A percentile compares a stretch with the other conserved stretches of the same genome.
These are phyloP conservation scores for Amphibolis antarctica DNA, from an alignment of 106 monocot species.

Conservation along the genomic window DNA sequence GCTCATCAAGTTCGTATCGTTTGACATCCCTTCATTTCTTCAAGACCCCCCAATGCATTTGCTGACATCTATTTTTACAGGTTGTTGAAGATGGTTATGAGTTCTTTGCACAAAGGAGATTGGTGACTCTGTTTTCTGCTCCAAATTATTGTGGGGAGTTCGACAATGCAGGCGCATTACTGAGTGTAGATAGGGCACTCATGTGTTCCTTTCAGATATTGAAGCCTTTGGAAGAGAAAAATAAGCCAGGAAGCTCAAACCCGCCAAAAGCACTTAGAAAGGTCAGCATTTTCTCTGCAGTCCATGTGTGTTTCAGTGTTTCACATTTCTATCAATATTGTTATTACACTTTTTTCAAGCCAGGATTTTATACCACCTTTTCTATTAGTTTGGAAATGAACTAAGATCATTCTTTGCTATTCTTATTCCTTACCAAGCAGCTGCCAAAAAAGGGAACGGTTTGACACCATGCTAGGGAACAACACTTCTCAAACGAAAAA, in stretches of 20 bases:
- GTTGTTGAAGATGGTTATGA: conserved; percentile 25
- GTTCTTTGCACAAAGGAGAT: conserved; percentile 14
- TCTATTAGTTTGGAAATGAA: background rate
- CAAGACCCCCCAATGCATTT: background rate
- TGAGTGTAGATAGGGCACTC: conserved; percentile 14
- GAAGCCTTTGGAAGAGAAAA: background rate
- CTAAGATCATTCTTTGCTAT: background rate
- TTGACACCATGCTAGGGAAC: background rate
- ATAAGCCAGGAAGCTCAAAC: background rate
- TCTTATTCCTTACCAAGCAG: background rate
- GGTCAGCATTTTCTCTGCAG: background rate
- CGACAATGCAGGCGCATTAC: conserved; percentile 20
- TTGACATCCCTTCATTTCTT: background rate
- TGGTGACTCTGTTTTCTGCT: conserved; percentile 20
- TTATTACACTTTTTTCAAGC: background rate
- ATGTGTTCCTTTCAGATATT: conserved; percentile 19
- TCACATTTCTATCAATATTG: no score
- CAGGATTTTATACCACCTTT: background rate
- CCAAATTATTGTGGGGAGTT: conserved; percentile 28
- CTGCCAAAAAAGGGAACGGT: background rate
- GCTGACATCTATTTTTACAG: conserved; percentile 4
- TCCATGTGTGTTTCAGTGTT: background rate
- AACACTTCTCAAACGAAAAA: no score
- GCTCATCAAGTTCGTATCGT: conserved; percentile 12
- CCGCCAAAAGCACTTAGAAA: conserved; percentile 8